These are phyloP conservation scores for Castanospermum australe DNA, from an alignment of 306 rosid genomes.

Conservation along the genomic window DNA sequence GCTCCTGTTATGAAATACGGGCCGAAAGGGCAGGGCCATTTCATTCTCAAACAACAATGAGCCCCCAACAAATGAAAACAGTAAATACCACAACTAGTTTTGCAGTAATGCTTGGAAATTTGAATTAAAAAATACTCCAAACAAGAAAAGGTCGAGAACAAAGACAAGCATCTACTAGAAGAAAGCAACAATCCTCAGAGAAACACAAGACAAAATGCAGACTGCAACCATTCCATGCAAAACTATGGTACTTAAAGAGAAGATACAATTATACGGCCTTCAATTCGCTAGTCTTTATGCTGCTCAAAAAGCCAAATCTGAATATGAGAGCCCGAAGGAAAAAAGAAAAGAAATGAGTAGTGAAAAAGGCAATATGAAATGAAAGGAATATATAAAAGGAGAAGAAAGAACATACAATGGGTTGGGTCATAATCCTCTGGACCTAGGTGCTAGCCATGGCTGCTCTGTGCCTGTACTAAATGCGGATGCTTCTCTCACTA, in stretches of 20 bases:
- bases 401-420: constrained; percentile 43
- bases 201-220: too few relatives aligned
- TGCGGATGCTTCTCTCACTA: neutral
- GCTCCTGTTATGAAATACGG: neutral
- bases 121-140: neutral
- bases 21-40: neutral
- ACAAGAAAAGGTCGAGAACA: neutral
- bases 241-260: neutral
- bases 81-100: neutral
- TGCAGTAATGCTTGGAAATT: neutral
- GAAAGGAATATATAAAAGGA: neutral
- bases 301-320: constrained; percentile 26
- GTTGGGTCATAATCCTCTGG: constrained; percentile 83
- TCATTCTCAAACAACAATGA: neutral
- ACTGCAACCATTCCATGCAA: neutral
- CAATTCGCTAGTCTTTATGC: constrained; percentile 18
- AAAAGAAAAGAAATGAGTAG: neutral
- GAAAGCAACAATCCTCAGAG: neutral
- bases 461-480: too few relatives aligned
- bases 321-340: neutral
- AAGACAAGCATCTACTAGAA: neutral
- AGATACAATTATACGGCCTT: constrained; percentile 18
- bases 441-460: constrained; percentile 81
- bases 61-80: neutral
- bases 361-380: neutral